These are phyloP conservation scores for Puya raimondii DNA, from an alignment of 176 grass and related monocot genomes.

Conservation along the genomic window DNA sequence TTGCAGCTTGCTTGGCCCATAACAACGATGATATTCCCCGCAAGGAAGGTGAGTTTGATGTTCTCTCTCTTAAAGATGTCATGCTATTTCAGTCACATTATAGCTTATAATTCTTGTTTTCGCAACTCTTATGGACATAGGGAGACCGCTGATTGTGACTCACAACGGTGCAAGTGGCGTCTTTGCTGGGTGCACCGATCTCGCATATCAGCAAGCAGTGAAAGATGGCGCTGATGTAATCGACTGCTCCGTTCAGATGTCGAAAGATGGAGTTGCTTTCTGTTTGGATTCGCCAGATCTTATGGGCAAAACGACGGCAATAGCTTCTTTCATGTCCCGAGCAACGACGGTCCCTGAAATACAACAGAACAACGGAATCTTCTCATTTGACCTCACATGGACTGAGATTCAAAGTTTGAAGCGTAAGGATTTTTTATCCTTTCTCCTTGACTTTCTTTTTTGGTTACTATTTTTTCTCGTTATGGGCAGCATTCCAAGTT, in stretches of 20 bases:
- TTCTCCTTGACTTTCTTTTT: background rate
- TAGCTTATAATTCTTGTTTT: slow-evolving; percentile 1
- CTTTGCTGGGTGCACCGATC: slow-evolving; percentile 50
- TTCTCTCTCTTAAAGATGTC: slow-evolving; percentile 25
- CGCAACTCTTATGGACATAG: slow-evolving; percentile 17
- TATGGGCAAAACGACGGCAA: slow-evolving; percentile 38
- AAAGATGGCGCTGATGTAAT: slow-evolving; percentile 58
- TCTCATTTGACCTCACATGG: slow-evolving; percentile 86
- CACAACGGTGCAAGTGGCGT: slow-evolving; percentile 58
- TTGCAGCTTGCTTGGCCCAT: slow-evolving; percentile 91
- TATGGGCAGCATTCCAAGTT: background rate
- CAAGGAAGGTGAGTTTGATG: slow-evolving; percentile 24
- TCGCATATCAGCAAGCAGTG: slow-evolving; percentile 52
- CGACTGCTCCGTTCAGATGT: slow-evolving; percentile 81
- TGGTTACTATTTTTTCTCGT: too few species aligned
- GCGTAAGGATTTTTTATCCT: slow-evolving; percentile 27
- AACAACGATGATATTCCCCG: slow-evolving; percentile 21
- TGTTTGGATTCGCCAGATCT: slow-evolving; percentile 66
- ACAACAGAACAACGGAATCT: slow-evolving; percentile 60
- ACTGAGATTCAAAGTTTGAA: slow-evolving; percentile 72
- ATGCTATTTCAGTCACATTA: background rate
- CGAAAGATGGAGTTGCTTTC: slow-evolving; percentile 67
- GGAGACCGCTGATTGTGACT: slow-evolving; percentile 48
- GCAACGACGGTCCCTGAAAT: slow-evolving; percentile 41
- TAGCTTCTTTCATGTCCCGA: slow-evolving; percentile 39